Evolutionary conservation across 768 basidiomycete genomes (phyloP), one percentile per base, ranked within the genome.

Genomic region (Tubosaeta sp.): DNA sequence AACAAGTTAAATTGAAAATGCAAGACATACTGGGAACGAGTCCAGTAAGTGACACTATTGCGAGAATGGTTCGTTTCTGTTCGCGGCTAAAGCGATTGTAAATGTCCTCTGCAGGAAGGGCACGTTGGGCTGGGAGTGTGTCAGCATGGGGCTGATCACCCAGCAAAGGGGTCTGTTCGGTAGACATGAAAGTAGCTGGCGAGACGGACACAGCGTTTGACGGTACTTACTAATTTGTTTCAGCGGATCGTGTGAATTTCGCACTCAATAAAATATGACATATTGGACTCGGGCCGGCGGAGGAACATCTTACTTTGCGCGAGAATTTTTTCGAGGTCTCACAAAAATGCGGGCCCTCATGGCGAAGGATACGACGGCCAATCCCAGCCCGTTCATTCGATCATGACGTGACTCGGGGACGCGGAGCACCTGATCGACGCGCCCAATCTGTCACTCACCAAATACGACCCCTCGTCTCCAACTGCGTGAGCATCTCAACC

Each of bases 1-100:
- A 36, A 38, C 27, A 22, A 19, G 31, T 14, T 2, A 35, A 34
- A 51, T 34, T n/a, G 7, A 36, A 39, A 31, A 44, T 39, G 32
- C 10, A 50, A 36, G 12, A 56, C 78, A 43, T 58, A 89, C 87
- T 71, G 19, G 82, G 82, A 46, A 90, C 66, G 22, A 89, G 68
- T 6, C 83, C 86, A 38, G 77, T 77, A 54, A 75, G 75, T 4
- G 86, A 80, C 0, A 84, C 79, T 25, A 87, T 71, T 0, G 72
- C 69, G 5, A 84, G 65, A 40, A 90, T 82, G 6, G 64, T 40
- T n/a, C 67, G 64, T 63, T 87, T 90, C 56, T 72, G 71, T 25
- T 58, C 7, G 3, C 57, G 59, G 3, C 75, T 74, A 68, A 90
- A 90, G n/a, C 81, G 76, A 25, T 76, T 61, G 59, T 87, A 90